Conservation (phyloP, 2,329 filamentous ascomycete species). For the Alternaria alternata region DNA sequence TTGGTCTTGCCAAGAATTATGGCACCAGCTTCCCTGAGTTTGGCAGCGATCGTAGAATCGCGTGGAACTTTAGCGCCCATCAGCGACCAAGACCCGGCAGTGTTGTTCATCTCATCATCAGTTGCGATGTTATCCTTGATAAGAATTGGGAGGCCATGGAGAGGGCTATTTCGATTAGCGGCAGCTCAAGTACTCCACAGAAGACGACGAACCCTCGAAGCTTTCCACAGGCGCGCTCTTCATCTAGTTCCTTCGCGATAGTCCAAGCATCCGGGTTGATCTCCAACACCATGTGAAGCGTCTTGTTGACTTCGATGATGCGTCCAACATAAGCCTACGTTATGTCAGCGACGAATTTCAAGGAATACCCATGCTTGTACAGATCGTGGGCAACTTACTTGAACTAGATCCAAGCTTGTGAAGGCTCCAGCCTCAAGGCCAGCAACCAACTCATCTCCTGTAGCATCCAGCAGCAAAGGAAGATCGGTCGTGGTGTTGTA, state of each 20-base stretch:
- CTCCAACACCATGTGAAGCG: slow-evolving; percentile 62
- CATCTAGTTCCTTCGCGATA: slow-evolving; percentile 60
- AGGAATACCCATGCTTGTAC: background rate
- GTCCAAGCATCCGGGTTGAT: slow-evolving; percentile 63
- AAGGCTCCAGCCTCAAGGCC: slow-evolving; percentile 62
- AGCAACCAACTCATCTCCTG: slow-evolving; percentile 59
- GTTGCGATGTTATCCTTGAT: slow-evolving; percentile 75
- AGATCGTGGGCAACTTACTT: slow-evolving; percentile 17
- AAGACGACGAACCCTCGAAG: slow-evolving; percentile 53
- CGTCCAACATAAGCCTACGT: slow-evolving; percentile 59
- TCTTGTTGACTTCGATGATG: slow-evolving; percentile 62
- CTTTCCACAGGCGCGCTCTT: slow-evolving; percentile 57
- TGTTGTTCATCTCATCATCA: slow-evolving; percentile 68
- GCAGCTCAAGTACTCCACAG: background rate
- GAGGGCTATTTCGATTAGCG: slow-evolving; percentile 51
- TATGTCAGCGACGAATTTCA: slow-evolving; percentile 6
- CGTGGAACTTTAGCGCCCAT: slow-evolving; percentile 64
- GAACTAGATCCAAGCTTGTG: slow-evolving; percentile 65
- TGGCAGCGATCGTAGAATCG: slow-evolving; percentile 67
- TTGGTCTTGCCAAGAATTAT: slow-evolving; percentile 73
- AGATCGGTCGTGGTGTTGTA: slow-evolving; percentile 18
- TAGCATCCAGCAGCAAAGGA: slow-evolving; percentile 60
- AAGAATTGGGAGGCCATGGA: slow-evolving; percentile 71
- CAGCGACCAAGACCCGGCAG: slow-evolving; percentile 70
- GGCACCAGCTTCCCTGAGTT: slow-evolving; percentile 67